Conservation (phyloP, 83 land plant genomes). For the Diphasiastrum complanatum region DNA sequence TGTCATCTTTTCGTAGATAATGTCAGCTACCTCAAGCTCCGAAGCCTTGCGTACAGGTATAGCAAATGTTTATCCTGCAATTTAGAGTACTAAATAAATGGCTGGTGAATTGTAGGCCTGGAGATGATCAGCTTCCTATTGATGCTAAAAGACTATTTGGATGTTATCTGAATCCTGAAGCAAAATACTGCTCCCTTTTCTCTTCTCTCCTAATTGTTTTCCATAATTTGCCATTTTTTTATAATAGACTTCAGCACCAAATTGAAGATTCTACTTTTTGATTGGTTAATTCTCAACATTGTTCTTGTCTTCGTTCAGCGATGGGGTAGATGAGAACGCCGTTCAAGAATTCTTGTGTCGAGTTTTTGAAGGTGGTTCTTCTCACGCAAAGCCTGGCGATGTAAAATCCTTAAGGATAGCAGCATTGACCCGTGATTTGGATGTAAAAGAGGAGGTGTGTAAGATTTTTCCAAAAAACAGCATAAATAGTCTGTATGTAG, state of each 20-base stretch:
- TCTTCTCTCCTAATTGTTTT: too few relatives aligned
- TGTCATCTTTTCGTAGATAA: constrained; percentile 85
- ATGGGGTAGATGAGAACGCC: constrained; percentile 78
- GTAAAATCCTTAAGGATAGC: constrained; percentile 53
- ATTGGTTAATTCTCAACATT: too few relatives aligned
- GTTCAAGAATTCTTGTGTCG: constrained; percentile 58
- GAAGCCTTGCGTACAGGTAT: constrained; percentile 89
- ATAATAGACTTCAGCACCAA: too few relatives aligned
- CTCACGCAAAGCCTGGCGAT: constrained; percentile 11
- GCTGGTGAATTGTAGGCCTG: too few relatives aligned
- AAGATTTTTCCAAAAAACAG: neutral
- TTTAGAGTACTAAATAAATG: too few relatives aligned
- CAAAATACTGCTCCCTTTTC: too few relatives aligned
- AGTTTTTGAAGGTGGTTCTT: constrained; percentile 38
- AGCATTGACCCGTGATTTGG: constrained; percentile 62
- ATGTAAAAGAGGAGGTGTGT: constrained; percentile 88
- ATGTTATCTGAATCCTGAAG: too few relatives aligned
- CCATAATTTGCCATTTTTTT: too few relatives aligned
- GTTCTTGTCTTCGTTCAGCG: constrained; percentile 53
- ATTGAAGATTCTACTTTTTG: too few relatives aligned
- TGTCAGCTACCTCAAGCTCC: constrained; percentile 61
- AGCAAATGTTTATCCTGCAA: too few relatives aligned
- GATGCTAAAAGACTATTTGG: too few relatives aligned
- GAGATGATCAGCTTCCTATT: too few relatives aligned
- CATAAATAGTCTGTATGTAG: neutral